A percentile compares a stretch with the other conserved stretches of the same genome.
These are phyloP conservation scores for Syzygium aqueum DNA, from an alignment of 345 rosid species.

Conservation along the genomic window DNA sequence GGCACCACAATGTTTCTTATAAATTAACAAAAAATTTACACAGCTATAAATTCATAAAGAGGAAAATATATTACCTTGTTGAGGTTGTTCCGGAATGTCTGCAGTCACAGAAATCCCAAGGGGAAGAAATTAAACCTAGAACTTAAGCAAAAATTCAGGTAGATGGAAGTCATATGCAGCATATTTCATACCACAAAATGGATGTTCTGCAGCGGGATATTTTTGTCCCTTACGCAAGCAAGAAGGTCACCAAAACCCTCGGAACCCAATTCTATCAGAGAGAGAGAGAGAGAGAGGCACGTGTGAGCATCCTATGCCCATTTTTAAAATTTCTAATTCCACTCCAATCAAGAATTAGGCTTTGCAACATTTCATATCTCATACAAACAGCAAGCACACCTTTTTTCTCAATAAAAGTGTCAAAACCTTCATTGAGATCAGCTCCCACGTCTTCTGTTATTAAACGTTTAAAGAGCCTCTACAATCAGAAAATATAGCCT, in stretches of 20 bases:
- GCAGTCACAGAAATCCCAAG: constrained; percentile 6
- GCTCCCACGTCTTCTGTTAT: constrained; percentile 79
- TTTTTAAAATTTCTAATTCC: neutral
- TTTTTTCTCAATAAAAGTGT: constrained; percentile 69
- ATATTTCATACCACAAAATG: constrained; percentile 80
- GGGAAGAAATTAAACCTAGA: constrained; percentile 1
- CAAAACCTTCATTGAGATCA: constrained; percentile 88
- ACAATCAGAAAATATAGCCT: constrained; percentile 7
- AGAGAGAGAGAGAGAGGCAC: neutral
- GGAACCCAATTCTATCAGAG: constrained; percentile 68
- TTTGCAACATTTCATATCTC: neutral
- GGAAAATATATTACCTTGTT: constrained; percentile 59
- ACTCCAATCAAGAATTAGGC: neutral
- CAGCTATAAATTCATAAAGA: neutral
- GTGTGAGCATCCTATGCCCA: neutral
- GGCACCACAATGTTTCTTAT: neutral
- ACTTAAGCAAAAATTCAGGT: neutral
- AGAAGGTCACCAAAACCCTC: constrained; percentile 87
- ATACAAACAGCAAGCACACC: constrained; percentile 29
- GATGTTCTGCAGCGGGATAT: constrained; percentile 76
- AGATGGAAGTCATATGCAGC: constrained; percentile 3
- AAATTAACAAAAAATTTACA: neutral
- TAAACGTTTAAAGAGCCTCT: constrained; percentile 88
- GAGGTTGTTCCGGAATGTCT: constrained; percentile 91
- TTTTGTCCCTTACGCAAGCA: constrained; percentile 74